phyloP scores from a whole-genome alignment of 129 eudicot genomes.

The Tagetes patula region DNA sequence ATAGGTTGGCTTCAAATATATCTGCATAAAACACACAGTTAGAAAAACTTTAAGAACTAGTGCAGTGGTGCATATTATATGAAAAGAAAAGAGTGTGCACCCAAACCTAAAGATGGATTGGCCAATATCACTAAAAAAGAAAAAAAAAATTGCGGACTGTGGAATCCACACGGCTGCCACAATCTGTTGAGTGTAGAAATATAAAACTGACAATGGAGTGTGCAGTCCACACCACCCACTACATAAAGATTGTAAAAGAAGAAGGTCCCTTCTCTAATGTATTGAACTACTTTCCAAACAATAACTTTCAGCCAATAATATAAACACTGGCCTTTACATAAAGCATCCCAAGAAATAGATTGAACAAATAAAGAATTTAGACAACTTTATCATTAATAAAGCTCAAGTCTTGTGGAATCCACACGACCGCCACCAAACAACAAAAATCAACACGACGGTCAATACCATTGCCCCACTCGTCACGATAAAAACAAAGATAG shows the following conservation, averaged over 20 bases:
- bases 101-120: conserved; percentile 11
- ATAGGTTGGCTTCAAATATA: background rate
- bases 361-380: background rate
- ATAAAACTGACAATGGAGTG: conserved; percentile 9
- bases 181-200: conserved; percentile 12
- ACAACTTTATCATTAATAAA: background rate
- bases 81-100: background rate
- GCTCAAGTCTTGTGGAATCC: background rate
- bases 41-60: background rate
- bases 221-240: conserved; percentile 15
- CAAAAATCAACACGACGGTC: too few relatives aligned
- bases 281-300: conserved; percentile 5
- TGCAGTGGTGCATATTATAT: conserved; percentile 2
- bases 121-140: background rate
- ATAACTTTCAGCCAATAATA: conserved; percentile 2
- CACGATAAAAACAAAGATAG: too few relatives aligned
- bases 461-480: too few relatives aligned
- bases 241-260: conserved; percentile 5
- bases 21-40: background rate
- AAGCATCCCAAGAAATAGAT: background rate
- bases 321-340: background rate
- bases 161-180: conserved; percentile 29
- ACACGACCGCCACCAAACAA: background rate
- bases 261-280: background rate
- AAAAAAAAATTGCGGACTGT: background rate